phyloP scores from a whole-genome alignment of 495 filamentous ascomycete species.

The Jackrogersella minutella region DNA sequence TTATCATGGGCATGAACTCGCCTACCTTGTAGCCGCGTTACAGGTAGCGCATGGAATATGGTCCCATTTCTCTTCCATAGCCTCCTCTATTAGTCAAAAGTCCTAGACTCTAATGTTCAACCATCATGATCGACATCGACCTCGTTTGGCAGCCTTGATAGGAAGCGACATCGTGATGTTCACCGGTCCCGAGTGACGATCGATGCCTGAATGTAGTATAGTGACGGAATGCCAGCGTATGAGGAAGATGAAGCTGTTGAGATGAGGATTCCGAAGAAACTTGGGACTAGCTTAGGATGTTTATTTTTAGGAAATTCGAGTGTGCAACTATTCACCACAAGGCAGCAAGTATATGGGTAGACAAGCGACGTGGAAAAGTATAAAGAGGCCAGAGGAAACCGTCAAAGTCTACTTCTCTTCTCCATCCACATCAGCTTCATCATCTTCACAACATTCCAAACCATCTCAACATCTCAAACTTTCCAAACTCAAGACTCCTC shows the following conservation, averaged over 20 bases:
- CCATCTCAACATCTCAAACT: too few relatives aligned
- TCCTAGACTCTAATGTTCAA: too few relatives aligned
- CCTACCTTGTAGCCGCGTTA: not conserved
- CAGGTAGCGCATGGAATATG: not conserved
- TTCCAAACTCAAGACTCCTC: slow-evolving; percentile 1
- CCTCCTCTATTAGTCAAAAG: not conserved
- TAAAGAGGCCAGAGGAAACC: not conserved
- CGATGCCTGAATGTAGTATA: not conserved
- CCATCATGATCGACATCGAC: too few relatives aligned
- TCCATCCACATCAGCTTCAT: slow-evolving; percentile 2
- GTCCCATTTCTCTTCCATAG: not conserved
- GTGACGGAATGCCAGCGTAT: not conserved
- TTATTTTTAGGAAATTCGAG: not conserved
- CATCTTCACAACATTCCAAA: not conserved
- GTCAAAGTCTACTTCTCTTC: not conserved
- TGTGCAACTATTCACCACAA: too few relatives aligned
- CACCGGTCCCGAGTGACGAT: not conserved
- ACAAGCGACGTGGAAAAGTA: not conserved
- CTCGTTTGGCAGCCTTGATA: not conserved
- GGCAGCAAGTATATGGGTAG: not conserved
- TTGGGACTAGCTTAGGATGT: not conserved
- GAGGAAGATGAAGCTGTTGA: not conserved
- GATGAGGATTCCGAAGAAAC: not conserved
- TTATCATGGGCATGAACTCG: not conserved
- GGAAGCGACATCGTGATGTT: not conserved